These are phyloP conservation scores for Ophiobolus disseminans DNA, from an alignment of 2,329 filamentous ascomycete genomes.

Conservation along the genomic window DNA sequence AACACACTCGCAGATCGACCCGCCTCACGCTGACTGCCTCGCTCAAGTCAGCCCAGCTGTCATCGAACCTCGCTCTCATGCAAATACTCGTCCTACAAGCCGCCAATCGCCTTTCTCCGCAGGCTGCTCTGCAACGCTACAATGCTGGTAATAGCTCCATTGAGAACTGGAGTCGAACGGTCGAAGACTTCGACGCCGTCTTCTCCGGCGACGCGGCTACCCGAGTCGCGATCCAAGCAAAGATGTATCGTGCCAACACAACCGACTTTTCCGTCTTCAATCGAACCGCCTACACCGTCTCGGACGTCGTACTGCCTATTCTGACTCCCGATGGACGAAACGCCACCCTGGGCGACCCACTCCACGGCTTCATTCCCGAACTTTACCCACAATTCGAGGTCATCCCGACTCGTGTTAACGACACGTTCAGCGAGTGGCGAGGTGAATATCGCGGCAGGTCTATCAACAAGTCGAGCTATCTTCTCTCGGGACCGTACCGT, in stretches of 20 bases:
- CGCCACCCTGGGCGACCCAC: slow-evolving; percentile 66
- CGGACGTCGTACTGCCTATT: slow-evolving; percentile 69
- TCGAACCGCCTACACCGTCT: slow-evolving; percentile 56
- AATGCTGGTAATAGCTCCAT: slow-evolving; percentile 61
- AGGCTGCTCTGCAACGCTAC: slow-evolving; percentile 59
- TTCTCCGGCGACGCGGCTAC: slow-evolving; percentile 63
- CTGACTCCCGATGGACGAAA: slow-evolving; percentile 62
- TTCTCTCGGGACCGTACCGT: slow-evolving; percentile 78
- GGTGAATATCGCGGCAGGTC: slow-evolving; percentile 52
- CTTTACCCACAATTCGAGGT: slow-evolving; percentile 85
- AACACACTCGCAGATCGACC: slow-evolving; percentile 52
- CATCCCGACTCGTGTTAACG: slow-evolving; percentile 42
- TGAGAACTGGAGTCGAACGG: slow-evolving; percentile 67
- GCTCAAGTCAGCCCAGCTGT: slow-evolving; percentile 82
- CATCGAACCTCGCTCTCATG: slow-evolving; percentile 79
- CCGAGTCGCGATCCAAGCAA: slow-evolving; percentile 69
- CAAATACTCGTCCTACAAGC: slow-evolving; percentile 77
- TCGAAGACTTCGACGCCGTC: slow-evolving; percentile 73
- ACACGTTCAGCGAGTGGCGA: slow-evolving; percentile 47
- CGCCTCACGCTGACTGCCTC: slow-evolving; percentile 80
- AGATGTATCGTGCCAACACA: slow-evolving; percentile 73
- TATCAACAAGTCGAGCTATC: slow-evolving; percentile 58
- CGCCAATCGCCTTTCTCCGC: slow-evolving; percentile 66
- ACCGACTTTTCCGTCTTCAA: slow-evolving; percentile 56
- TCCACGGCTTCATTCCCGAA: slow-evolving; percentile 71